Evolutionary conservation across 2,329 filamentous ascomycete genomes (phyloP).

Genomic region (Dactylonectria estremocensis): DNA sequence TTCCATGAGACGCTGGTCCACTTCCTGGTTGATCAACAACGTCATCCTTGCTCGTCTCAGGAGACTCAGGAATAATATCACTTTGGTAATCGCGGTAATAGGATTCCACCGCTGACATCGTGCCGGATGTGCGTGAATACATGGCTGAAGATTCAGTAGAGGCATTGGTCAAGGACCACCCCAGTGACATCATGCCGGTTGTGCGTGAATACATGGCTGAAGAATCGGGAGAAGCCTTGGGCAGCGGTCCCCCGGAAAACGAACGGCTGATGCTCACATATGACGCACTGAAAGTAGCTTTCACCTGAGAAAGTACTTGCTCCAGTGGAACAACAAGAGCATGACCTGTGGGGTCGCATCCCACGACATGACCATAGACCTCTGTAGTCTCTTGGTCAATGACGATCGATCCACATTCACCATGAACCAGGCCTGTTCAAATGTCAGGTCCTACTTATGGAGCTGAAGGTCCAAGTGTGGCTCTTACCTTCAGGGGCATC

Average conservation of each 20-base stretch:
- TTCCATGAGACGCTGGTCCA: too few relatives aligned
- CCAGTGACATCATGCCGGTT: too few relatives aligned
- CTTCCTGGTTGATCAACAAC: not conserved
- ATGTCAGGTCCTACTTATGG: not conserved
- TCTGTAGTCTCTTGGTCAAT: constrained; percentile 18
- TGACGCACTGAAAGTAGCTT: not conserved
- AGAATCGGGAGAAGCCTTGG: not conserved
- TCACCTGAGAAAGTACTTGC: constrained; percentile 2
- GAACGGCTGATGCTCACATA: not conserved
- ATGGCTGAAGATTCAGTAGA: too few relatives aligned
- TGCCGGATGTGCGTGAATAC: not conserved
- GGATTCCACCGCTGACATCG: not conserved
- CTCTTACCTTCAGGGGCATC: not conserved
- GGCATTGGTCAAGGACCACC: too few relatives aligned
- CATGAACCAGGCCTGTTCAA: not conserved
- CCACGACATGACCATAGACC: constrained; percentile 21
- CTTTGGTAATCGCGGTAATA: not conserved
- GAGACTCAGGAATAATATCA: not conserved
- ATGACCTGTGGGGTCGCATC: constrained; percentile 9
- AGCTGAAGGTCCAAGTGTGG: not conserved
- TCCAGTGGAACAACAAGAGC: constrained; percentile 7
- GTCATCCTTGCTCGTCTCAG: not conserved
- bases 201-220: not conserved
- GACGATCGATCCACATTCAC: constrained; percentile 20
- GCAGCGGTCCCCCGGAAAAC: too few relatives aligned